Percentiles rank a stretch among this genome's conserved stretches.
These are phyloP conservation scores for Helminthosporium solani DNA, from an alignment of 2,329 filamentous ascomycete species.

Conservation along the genomic window DNA sequence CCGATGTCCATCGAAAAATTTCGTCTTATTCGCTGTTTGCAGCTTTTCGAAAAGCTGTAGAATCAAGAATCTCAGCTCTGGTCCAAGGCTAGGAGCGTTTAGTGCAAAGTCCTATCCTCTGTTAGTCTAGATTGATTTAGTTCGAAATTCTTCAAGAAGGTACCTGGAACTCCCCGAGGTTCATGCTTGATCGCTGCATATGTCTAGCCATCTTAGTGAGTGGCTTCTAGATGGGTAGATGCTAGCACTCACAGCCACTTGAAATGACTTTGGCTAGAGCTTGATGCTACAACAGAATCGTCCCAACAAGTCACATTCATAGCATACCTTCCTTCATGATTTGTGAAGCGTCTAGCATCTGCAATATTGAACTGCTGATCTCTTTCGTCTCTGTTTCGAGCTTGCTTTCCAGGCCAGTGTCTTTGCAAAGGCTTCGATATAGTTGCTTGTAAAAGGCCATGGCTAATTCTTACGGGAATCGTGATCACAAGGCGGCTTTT, in stretches of 20 bases:
- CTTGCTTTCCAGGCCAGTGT: background rate
- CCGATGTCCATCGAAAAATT: constrained; percentile 5
- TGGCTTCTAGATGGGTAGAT: background rate
- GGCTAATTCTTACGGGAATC: background rate
- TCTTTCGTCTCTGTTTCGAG: background rate
- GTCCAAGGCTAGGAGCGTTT: constrained; percentile 6
- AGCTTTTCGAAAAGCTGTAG: constrained; percentile 5
- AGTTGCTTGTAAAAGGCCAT: background rate
- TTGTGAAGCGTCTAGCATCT: constrained; percentile 5
- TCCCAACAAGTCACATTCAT: constrained; percentile 4
- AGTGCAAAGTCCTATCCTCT: constrained; percentile 4
- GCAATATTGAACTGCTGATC: background rate
- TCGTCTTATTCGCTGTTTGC: background rate
- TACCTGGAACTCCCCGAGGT: constrained; percentile 7
- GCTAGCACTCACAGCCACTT: constrained; percentile 7
- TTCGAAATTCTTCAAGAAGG: background rate
- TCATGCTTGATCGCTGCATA: constrained; percentile 2
- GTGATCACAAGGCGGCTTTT: background rate
- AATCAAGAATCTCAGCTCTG: constrained; percentile 2
- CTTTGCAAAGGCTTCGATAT: background rate
- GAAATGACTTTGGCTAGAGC: background rate
- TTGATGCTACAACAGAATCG: background rate
- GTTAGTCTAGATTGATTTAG: background rate
- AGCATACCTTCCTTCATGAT: constrained; percentile 2
- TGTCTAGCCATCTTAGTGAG: constrained; percentile 1